Base-by-base conservation (phyloP, 2,329 filamentous ascomycete genomes). In the Orbilia javanica region DNA sequence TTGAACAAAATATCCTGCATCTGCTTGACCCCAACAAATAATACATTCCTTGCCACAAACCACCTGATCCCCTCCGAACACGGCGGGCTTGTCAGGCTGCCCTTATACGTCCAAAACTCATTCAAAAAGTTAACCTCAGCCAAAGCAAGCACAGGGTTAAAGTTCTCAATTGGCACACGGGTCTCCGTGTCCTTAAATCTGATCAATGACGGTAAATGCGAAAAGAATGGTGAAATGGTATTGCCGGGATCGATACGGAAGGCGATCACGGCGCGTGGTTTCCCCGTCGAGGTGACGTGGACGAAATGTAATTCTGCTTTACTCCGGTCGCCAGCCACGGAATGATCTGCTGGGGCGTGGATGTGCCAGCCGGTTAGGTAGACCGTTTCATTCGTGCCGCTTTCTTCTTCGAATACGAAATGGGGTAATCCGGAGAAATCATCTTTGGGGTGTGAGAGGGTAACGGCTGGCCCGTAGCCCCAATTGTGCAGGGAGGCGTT, bases 341-440 rank as follows among this genome's bases (percentile, higher is more conserved):
- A 83, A 81, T 88, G 87, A 71, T 88, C 87, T 4, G 86, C 86
- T 0, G 87, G 87, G 0, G 86, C 81, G 80, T 88, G 87, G 60
- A 87, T 85, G 82, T 88, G 87, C 86, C 86, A 88, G 55, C 86
- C 86, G 46, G 82, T 84, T 7, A 88, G 83, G 80, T 86, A 88
- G 22, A 86, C 83, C 0, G 85, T 87, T 75, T 84, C 82, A 60
- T 70, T 69, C 42, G 39, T 31, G 48, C 46, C 65, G n/a, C 13
- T 18, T 36, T 29, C 27, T 81, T 86, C 85, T 65, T 87, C 85
- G 81, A 85, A 87, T 1, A 82, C 84, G 72, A 87, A 82, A 52
- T 83, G 83, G 1, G 86, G 86, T 29, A 85, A 82, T 0, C 79
- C 80, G 4, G 83, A 84, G 78, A 84, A 85, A 31, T 84, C 80